These are phyloP conservation scores for Kewa caespitosa DNA, from an alignment of 179 eudicot species.

Conservation along the genomic window DNA sequence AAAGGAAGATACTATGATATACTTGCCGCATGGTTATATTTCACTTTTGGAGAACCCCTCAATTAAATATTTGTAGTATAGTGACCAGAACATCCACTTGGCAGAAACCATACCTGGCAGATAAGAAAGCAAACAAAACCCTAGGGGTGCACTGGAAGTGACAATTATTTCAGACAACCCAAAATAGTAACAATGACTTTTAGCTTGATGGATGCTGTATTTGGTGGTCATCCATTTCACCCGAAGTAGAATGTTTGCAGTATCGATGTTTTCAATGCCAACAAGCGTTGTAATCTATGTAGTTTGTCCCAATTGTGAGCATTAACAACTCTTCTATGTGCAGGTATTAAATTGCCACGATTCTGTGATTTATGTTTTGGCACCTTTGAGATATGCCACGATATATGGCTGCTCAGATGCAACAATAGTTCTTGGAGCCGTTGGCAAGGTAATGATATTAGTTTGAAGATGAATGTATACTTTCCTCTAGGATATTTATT, in stretches of 20 bases:
- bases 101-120: too few relatives aligned
- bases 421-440: slow-evolving; percentile 92
- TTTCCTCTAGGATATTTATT: background rate
- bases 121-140: too few relatives aligned
- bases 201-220: too few relatives aligned
- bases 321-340: slow-evolving; percentile 16
- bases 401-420: slow-evolving; percentile 95
- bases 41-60: too few relatives aligned
- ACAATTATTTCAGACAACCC: too few relatives aligned
- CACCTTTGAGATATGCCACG: slow-evolving; percentile 88
- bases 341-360: slow-evolving; percentile 93
- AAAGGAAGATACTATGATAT: background rate
- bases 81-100: too few relatives aligned
- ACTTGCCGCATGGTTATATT: too few relatives aligned
- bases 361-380: slow-evolving; percentile 84
- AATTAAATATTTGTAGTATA: too few relatives aligned
- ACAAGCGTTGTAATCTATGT: background rate
- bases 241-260: background rate
- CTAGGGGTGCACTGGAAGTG: too few relatives aligned
- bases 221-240: background rate
- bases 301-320: background rate
- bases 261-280: background rate
- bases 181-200: too few relatives aligned
- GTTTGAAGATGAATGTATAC: background rate
- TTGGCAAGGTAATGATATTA: slow-evolving; percentile 74